Base-by-base conservation (phyloP, 805 yeast species). In the Schizosaccharomyces japonicus region DNA sequence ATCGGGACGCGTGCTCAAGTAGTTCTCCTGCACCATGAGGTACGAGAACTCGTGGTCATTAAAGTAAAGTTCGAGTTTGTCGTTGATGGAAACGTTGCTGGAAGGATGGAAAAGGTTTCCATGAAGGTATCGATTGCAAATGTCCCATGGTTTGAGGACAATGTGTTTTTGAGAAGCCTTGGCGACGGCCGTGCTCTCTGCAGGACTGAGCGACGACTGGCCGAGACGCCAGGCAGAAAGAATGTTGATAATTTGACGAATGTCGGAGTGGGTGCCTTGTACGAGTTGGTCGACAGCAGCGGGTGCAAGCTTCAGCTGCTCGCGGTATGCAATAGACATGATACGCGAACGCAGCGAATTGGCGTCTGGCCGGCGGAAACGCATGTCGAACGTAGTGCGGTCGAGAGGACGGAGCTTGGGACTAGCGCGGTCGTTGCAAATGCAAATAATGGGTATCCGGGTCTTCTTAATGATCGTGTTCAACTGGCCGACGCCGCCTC, bases 401-500 rank as follows among this genome's bases (percentile, higher is more conserved):
- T 90, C 98, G 59, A 90, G 87, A 0, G 94, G 90, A 57, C 95
- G 71, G 96, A 90, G 87, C 58, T 90, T 90, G 0, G 95, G 96
- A 50, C 82, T 67, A 15, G 82, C 72, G 54, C 80, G 78, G 59
- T 90, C 99, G 63, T 90, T 90, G 65, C 96, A 87, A 52, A 90
- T 85, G 48, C 87, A 68, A 50, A 90, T 84, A 65, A 90, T 71
- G 13, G 99, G 98, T 55, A 87, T 81, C 27, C 11, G 28, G 0
- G 96, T 84, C 47, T 75, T 77, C 39, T 78, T 70, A 58, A 95
- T 85, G 55, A 82, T 78, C 36, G 78, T 76, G 0, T 95, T 83
- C 61, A 90, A 69, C 51, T 84, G 92, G 23, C 95, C 95, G 26
- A 90, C 94, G 52, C 99, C 99, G 51, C 99, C 99, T 55, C 90